Percentiles rank a stretch among this genome's conserved stretches.
Evolutionary conservation across 1,139 yeast species (phyloP).

Genomic region (Taphrina confusa): DNA sequence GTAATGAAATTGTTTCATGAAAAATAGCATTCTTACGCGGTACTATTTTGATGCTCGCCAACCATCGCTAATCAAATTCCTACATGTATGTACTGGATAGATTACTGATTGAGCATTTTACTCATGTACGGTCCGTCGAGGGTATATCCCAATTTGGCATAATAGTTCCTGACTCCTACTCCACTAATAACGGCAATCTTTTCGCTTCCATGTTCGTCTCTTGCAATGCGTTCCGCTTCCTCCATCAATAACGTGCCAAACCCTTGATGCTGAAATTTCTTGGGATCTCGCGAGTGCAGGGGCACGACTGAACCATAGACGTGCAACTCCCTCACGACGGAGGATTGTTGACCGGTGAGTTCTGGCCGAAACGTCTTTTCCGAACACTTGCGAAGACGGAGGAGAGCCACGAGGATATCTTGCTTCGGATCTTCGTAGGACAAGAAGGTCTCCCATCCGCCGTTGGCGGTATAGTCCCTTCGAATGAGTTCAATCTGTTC

Average conservation of each 20-base stretch:
- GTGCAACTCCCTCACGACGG: slow-evolving; percentile 91
- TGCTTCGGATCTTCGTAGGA: slow-evolving; percentile 97
- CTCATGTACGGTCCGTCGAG: slow-evolving; percentile 63
- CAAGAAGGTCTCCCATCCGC: slow-evolving; percentile 98
- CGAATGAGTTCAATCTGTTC: slow-evolving; percentile 95
- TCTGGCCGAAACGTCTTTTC: slow-evolving; percentile 88
- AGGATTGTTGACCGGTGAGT: slow-evolving; percentile 77
- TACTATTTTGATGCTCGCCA: no score
- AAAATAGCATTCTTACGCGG: no score
- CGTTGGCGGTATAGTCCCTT: slow-evolving; percentile 95
- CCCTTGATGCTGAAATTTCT: slow-evolving; percentile 98
- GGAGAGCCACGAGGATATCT: slow-evolving; percentile 87
- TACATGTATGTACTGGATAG: no score
- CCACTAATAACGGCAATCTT: slow-evolving; percentile 95
- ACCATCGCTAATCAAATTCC: no score
- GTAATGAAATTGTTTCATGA: no score
- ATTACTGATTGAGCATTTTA: slow-evolving; percentile 22
- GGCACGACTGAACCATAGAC: slow-evolving; percentile 98
- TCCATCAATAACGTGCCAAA: slow-evolving; percentile 97
- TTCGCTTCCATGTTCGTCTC: slow-evolving; percentile 88
- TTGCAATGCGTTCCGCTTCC: slow-evolving; percentile 94
- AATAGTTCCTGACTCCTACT: slow-evolving; percentile 95
- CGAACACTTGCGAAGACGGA: slow-evolving; percentile 84
- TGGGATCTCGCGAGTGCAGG: slow-evolving; percentile 92
- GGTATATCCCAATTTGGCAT: slow-evolving; percentile 84